Percentiles rank a stretch among this genome's conserved stretches.
These are phyloP conservation scores for Reticulomyxa filosa DNA, from an alignment of 78 protist species.

Conservation along the genomic window DNA sequence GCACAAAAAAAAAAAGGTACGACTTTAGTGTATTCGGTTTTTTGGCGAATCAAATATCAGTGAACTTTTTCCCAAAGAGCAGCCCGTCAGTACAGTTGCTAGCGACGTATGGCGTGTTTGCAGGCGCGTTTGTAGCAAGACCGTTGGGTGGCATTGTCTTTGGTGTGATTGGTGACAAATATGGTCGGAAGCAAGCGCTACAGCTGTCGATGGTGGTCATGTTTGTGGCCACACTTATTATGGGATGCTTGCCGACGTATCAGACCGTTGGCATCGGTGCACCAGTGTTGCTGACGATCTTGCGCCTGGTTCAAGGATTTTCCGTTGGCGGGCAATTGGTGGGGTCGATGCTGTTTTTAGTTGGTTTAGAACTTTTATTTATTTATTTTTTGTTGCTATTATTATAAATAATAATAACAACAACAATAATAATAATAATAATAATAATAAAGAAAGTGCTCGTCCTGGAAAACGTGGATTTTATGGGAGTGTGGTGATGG, in stretches of 20 bases:
- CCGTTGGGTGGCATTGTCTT: background rate
- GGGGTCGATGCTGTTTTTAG: background rate
- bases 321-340: background rate
- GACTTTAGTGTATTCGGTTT: too few species aligned
- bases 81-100: background rate
- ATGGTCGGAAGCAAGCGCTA: background rate
- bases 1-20: too few species aligned
- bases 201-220: background rate
- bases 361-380: too few species aligned
- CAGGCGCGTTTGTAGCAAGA: background rate
- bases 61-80: background rate
- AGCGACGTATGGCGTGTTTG: background rate
- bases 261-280: background rate
- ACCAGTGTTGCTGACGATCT: background rate
- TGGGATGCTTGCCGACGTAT: background rate
- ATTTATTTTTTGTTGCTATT: too few species aligned
- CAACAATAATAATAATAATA: too few species aligned
- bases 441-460: too few species aligned
- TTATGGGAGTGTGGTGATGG: too few species aligned
- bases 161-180: background rate
- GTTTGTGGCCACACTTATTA: background rate
- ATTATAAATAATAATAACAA: too few species aligned
- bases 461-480: too few species aligned
- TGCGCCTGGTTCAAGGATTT: background rate
- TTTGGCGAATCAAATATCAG: too few species aligned